Evolutionary conservation across 805 yeast genomes (phyloP).

Genomic region (Dipodascus albidus): DNA sequence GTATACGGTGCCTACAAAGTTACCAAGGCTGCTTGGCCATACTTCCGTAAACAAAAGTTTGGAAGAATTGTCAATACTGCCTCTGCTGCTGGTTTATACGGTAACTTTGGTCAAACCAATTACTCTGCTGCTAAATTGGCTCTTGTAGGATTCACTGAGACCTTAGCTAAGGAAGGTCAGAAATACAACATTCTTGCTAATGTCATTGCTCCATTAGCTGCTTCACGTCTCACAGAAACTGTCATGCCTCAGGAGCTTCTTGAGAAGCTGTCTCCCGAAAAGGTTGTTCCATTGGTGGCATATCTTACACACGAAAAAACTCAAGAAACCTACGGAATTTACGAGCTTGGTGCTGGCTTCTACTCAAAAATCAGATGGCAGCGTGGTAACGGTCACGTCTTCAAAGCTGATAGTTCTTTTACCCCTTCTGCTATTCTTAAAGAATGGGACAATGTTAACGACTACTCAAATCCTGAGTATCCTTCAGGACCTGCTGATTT

Average conservation of each 20-base stretch:
- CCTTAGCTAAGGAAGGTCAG: constrained; percentile 88
- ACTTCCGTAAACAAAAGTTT: constrained; percentile 68
- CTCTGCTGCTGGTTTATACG: constrained; percentile 94
- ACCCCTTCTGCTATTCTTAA: constrained; percentile 78
- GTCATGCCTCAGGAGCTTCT: constrained; percentile 78
- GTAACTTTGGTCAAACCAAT: constrained; percentile 94
- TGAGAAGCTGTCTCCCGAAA: constrained; percentile 72
- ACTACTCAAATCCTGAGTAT: constrained; percentile 48
- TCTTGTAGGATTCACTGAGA: constrained; percentile 83
- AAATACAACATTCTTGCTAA: constrained; percentile 76
- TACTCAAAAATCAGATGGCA: constrained; percentile 92
- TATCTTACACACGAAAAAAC: constrained; percentile 60
- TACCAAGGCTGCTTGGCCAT: constrained; percentile 87
- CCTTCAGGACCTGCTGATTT: constrained; percentile 71
- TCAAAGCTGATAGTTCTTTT: constrained; percentile 64
- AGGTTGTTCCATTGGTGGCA: constrained; percentile 83
- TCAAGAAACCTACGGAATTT: constrained; percentile 61
- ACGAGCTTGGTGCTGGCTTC: constrained; percentile 91
- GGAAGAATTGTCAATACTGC: constrained; percentile 92
- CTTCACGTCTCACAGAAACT: constrained; percentile 91
- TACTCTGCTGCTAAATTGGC: constrained; percentile 91
- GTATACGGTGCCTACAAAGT: constrained; percentile 83
- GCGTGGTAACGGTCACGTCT: constrained; percentile 74
- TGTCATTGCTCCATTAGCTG: constrained; percentile 88
- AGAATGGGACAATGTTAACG: constrained; percentile 50